A percentile compares a stretch with the other conserved stretches of the same genome.
These are phyloP conservation scores for Hypoxylon rickii DNA, from an alignment of 495 filamentous ascomycete species.

Conservation along the genomic window DNA sequence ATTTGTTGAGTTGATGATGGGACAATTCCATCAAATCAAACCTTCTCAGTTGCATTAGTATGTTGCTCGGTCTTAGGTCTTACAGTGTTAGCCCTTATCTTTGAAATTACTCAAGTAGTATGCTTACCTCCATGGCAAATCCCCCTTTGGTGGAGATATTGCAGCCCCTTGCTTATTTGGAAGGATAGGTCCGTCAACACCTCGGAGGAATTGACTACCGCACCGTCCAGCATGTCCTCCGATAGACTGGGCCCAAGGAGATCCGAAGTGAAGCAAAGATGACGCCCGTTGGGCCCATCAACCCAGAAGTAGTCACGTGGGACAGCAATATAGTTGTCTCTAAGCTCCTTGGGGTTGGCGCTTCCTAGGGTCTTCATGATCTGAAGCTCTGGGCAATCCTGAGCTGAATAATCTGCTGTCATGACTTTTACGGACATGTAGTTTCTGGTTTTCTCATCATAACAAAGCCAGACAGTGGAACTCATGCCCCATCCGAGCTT, in stretches of 20 bases:
- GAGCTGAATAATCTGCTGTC: constrained; percentile 5
- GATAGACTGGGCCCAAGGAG: constrained; percentile 15
- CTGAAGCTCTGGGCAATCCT: constrained; percentile 22
- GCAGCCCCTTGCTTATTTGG: constrained; percentile 19
- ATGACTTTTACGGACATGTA: constrained; percentile 31
- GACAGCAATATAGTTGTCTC: constrained; percentile 15
- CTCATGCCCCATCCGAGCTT: constrained; percentile 58
- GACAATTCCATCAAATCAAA: constrained; percentile 9
- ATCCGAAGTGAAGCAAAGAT: constrained; percentile 41
- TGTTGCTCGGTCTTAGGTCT: constrained; percentile 20
- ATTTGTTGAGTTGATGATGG: not conserved
- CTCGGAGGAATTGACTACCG: constrained; percentile 7
- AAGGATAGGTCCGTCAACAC: constrained; percentile 2
- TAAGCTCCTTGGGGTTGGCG: not conserved
- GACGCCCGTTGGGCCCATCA: constrained; percentile 45
- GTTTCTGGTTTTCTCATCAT: constrained; percentile 35
- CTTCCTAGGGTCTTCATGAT: constrained; percentile 11
- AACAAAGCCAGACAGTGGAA: constrained; percentile 60
- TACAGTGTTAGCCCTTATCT: not conserved
- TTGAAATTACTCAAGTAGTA: not conserved
- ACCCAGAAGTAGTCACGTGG: constrained; percentile 40
- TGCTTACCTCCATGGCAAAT: constrained; percentile 20
- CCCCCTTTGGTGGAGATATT: constrained; percentile 17
- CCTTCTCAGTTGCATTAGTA: constrained; percentile 8
- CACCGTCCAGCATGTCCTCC: not conserved